Percentiles rank a stretch among this genome's conserved stretches.
phyloP scores from a whole-genome alignment of 2,329 filamentous ascomycete species.

The Aspergillus flavus region DNA sequence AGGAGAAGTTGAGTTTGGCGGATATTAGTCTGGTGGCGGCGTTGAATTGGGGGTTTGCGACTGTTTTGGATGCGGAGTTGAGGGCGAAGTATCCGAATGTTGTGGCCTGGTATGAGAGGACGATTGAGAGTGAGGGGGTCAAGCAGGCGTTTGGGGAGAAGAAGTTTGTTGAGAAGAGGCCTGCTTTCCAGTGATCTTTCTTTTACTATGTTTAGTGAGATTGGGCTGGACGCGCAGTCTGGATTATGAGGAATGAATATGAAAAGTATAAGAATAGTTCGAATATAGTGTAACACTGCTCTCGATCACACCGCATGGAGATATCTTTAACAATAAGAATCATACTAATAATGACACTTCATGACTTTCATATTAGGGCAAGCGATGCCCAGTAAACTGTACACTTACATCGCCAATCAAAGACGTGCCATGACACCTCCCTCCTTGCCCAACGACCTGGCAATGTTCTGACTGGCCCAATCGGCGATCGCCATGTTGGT shows the following conservation, averaged over 20 bases:
- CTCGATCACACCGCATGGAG: too few species aligned
- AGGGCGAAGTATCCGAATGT: slow-evolving; percentile 27
- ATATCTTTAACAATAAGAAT: neutral
- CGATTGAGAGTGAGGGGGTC: slow-evolving; percentile 21
- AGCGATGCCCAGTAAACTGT: neutral
- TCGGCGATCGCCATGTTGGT: slow-evolving; percentile 55
- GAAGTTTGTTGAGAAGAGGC: slow-evolving; percentile 26
- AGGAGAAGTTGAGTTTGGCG: slow-evolving; percentile 31
- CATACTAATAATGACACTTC: neutral
- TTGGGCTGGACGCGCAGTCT: neutral
- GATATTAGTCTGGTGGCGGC: slow-evolving; percentile 30
- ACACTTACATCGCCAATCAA: slow-evolving; percentile 9
- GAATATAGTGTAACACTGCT: neutral
- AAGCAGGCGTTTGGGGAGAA: slow-evolving; percentile 32
- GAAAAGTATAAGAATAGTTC: neutral
- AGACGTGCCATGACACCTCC: slow-evolving; percentile 27
- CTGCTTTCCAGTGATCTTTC: neutral
- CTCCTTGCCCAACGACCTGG: slow-evolving; percentile 28
- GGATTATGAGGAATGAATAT: neutral
- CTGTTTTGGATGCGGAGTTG: slow-evolving; percentile 31
- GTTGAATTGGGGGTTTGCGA: slow-evolving; percentile 29
- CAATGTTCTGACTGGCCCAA: slow-evolving; percentile 47
- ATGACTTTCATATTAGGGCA: neutral
- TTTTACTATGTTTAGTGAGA: neutral
- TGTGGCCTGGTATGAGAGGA: slow-evolving; percentile 28